Base-by-base conservation (phyloP, 2,329 filamentous ascomycete genomes). In the Clonostachys byssicola region DNA sequence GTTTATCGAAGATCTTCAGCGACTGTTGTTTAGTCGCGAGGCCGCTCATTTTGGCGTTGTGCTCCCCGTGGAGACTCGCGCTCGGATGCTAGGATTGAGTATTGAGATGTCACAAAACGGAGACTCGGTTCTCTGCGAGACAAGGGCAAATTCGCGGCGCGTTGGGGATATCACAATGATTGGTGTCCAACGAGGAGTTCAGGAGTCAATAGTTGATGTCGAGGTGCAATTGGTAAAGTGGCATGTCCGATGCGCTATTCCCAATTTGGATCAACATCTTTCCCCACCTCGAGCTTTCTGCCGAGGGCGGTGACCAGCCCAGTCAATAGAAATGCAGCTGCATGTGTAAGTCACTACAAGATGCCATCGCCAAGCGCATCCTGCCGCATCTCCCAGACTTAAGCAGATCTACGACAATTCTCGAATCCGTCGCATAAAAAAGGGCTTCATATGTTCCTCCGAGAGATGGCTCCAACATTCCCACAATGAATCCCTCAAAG, bases 1-100 rank as follows among this genome's bases (percentile, higher is more conserved):
- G 75, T 76, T 96, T 96, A 76, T 95, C 89, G 73, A 99, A 99
- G 70, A 99, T 89, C 74, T 92, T 92, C 68, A 92, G 88, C 72
- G 92, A 96, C 77, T 97, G 85, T 66, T 90, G 83, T 78, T 97
- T 99, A 46, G 89, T 86, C 64, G 94, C 94, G 58, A 86, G 75
- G 63, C 69, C 77, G 67, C 74, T 79, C 81, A 85, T 85, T 49
- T 66, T 81, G 72, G 58, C 17, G 40, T 18, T 17, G 40, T 17
- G 23, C 16, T 42, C 13, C n/a, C 16, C 16, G 13, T 34, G 42
- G 34, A 33, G 30, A 33, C 30, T 33, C 8, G 16, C 34, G 40
- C 38, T 40, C 14, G n/a, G 38, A 40, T 17, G 6, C 38, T 4
- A 17, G 7, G 38, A n/a, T 9, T n/a, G 38, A 5, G 12, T 4